Base-by-base conservation (phyloP, 1,139 yeast genomes). In the Lodderomyces pseudojiufengensis region DNA sequence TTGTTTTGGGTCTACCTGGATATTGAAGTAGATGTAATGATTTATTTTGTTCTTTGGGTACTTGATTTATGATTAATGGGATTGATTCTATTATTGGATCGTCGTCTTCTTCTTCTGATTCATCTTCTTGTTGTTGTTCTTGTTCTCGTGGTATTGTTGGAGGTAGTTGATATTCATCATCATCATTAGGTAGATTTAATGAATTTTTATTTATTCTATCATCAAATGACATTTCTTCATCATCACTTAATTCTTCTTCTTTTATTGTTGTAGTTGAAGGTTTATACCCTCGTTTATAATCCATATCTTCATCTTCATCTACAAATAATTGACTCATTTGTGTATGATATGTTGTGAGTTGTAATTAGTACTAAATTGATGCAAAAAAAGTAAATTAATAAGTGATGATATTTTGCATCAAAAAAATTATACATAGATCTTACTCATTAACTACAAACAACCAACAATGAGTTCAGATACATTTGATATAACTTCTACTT, bases 401-500 rank as follows among this genome's bases (percentile, higher is more conserved):
- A n/a, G n/a, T n/a, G n/a, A n/a, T n/a, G n/a, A n/a, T 30, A 24
- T 32, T 26, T 26, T 26, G 21, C 22, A 8, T 21, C 32, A 3
- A n/a, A n/a, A n/a, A n/a, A n/a, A n/a, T n/a, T n/a, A n/a, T n/a
- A n/a, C n/a, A n/a, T n/a, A n/a, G n/a, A n/a, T n/a, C n/a, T 18
- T 18, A 18, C 20, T 5, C 7, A 18, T 18, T 7, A 18, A 18
- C 20, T 18, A 5, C 5, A 18, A 5, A 18, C 14, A 31, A 31
- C 24, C 15, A 24, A 18, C 10, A 3, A 38, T 34, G 38, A 25
- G 36, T 16, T 33, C 23, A 9, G 31, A 32, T 5, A 12, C 27
- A 27, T 87, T 90, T 53, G 95, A 88, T 57, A 87, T 92, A 47
- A 87, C 83, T 34, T 70, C 77, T 48, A 78, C 92, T 1, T 92